Evolutionary conservation across 495 filamentous ascomycete species (phyloP), one percentile per base, ranked within the genome.

Genomic region (Penicillium macrosclerotiorum): DNA sequence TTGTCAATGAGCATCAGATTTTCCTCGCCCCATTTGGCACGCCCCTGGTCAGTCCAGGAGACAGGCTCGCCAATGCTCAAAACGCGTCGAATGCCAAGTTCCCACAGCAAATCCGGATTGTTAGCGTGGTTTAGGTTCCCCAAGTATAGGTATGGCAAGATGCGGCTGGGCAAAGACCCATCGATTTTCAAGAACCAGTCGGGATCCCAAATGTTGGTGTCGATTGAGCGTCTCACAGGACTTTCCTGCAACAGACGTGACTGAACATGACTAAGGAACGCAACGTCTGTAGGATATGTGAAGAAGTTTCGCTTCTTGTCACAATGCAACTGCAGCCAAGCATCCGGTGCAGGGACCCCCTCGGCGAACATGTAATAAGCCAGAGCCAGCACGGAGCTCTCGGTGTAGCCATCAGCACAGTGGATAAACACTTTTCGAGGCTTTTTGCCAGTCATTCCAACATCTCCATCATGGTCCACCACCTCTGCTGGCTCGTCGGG

Each of bases 371-470:
- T 95, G 64, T 82, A 86, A 65, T 96, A 98, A 16, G 92, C 88
- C 25, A 97, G 77, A 8, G 76, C 89, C 3, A 98, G 74, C 40
- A 97, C 68, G 1, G 92, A 88, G 7, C 85, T 91, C 60, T 98
- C 93, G 6, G 93, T 98, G 63, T 98, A 98, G 18, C 93, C 93
- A 68, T 98, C 93, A 1, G 84, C 82, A 63, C 93, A 96, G 63
- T 96, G 90, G 25, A 98, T 88, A 24, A 96, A 75, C 22, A 96
- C 80, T 62, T 80, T 87, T 35, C 81, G 75, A 12, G 65, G 55
- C 32, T 61, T 69, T 42, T 54, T 66, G 26, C 51, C 59, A n/a
- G 37, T 65, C 72, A 73, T 82, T 24, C 59, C 52, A 27, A 72
- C 71, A 54, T 88, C 83, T 5, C 80, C 84, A 48, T 85, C 80